These are phyloP conservation scores for Talaromyces rugulosus DNA, from an alignment of 2,329 filamentous ascomycete genomes.

Conservation along the genomic window DNA sequence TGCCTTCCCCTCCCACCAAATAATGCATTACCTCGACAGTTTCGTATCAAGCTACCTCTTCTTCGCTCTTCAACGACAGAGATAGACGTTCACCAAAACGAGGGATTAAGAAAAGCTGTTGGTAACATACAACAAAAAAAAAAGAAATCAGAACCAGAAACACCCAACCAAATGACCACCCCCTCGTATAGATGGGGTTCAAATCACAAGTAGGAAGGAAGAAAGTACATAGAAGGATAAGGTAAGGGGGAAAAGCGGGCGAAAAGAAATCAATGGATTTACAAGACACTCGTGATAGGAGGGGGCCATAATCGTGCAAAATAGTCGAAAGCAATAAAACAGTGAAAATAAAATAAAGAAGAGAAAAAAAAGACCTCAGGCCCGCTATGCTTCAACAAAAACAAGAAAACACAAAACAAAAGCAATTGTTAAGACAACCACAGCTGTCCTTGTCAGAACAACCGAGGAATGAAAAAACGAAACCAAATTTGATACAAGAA, in stretches of 20 bases:
- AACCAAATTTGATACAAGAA: conserved; percentile 12
- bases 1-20: not conserved
- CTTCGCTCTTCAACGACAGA: not conserved
- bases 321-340: conserved; percentile 6
- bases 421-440: conserved; percentile 8
- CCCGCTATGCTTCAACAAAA: conserved; percentile 35
- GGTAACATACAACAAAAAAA: not conserved
- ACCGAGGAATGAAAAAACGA: conserved; percentile 7
- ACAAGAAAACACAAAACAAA: conserved; percentile 21
- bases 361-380: conserved; percentile 24
- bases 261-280: conserved; percentile 2
- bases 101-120: not conserved
- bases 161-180: not conserved
- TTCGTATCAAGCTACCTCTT: not conserved
- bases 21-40: not conserved
- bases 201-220: not conserved
- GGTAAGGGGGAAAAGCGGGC: not conserved
- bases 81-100: not conserved
- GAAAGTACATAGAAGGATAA: not conserved
- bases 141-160: not conserved
- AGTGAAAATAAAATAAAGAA: conserved; percentile 15
- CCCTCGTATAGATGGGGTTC: not conserved
- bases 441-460: not conserved
- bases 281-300: not conserved
- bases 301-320: not conserved